Evolutionary conservation across 805 yeast species (phyloP).

Genomic region (Saturnispora ahearnii): DNA sequence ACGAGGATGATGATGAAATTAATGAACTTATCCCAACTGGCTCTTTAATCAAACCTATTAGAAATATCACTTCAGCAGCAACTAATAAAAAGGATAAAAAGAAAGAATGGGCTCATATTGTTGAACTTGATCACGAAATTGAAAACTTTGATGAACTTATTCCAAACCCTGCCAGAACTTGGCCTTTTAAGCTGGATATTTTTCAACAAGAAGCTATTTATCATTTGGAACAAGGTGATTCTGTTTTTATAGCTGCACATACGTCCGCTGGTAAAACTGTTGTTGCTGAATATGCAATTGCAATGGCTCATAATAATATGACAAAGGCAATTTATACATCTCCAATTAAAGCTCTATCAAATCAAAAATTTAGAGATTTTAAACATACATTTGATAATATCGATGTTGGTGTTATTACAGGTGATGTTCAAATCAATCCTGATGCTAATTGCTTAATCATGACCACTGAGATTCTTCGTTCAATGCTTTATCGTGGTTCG

Average conservation of each 20-base stretch:
- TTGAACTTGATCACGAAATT: conserved; percentile 74
- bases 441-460: conserved; percentile 97
- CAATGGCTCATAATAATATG: conserved; percentile 93
- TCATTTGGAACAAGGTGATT: conserved; percentile 94
- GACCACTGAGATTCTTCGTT: conserved; percentile 97
- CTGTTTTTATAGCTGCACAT: conserved; percentile 98
- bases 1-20: conserved; percentile 19
- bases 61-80: conserved; percentile 6
- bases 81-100: conserved; percentile 27
- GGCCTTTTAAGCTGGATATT: conserved; percentile 92
- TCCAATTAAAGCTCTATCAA: conserved; percentile 90
- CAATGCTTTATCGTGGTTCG: conserved; percentile 95
- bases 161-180: conserved; percentile 85
- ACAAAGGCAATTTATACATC: conserved; percentile 95
- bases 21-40: conserved; percentile 23
- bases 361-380: conserved; percentile 89
- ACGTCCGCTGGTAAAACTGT: conserved; percentile 99
- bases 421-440: conserved; percentile 97
- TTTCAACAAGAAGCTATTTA: conserved; percentile 96
- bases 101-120: conserved; percentile 84
- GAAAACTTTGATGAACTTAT: conserved; percentile 81
- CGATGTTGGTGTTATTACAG: conserved; percentile 98
- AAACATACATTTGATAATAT: conserved; percentile 82
- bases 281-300: conserved; percentile 96
- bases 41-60: conserved; percentile 21